Percentiles rank a stretch among this genome's conserved stretches.
Evolutionary conservation across 2,329 filamentous ascomycete species (phyloP).

Genomic region (Alternaria novae-zelandiae): DNA sequence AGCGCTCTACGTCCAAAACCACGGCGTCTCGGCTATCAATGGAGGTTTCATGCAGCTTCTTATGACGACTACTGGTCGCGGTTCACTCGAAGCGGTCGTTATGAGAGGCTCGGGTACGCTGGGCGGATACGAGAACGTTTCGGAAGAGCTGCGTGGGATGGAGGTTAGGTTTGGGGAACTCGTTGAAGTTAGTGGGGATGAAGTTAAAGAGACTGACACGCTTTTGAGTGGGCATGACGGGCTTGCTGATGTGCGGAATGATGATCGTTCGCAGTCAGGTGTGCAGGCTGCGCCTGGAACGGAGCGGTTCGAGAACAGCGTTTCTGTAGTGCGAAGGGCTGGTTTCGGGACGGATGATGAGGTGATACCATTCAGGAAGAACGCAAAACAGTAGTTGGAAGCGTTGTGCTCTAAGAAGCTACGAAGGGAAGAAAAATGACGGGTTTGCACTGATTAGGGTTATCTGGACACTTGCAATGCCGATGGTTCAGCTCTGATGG

Average conservation of each 20-base stretch:
- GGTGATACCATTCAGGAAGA: background rate
- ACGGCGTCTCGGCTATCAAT: background rate
- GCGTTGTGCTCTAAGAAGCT: background rate
- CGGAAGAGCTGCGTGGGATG: background rate
- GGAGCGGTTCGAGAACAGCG: background rate
- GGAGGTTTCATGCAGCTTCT: background rate
- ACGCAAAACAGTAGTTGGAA: background rate
- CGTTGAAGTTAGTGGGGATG: background rate
- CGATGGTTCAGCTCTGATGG: background rate
- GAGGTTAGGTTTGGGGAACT: background rate
- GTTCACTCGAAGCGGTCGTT: background rate
- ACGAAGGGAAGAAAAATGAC: background rate
- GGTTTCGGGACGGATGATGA: background rate
- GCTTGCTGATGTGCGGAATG: background rate
- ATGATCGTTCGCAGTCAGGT: background rate
- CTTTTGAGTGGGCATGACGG: background rate
- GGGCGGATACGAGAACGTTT: background rate
- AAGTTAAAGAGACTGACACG: background rate
- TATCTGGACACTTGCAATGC: background rate
- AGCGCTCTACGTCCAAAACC: background rate
- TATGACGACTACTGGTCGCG: background rate
- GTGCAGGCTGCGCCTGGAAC: background rate
- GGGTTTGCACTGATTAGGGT: background rate
- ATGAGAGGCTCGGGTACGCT: background rate
- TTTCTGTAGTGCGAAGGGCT: background rate